These are phyloP conservation scores for Ceratobasidium theobromae DNA, from an alignment of 1,284 basidiomycete species.

Conservation along the genomic window DNA sequence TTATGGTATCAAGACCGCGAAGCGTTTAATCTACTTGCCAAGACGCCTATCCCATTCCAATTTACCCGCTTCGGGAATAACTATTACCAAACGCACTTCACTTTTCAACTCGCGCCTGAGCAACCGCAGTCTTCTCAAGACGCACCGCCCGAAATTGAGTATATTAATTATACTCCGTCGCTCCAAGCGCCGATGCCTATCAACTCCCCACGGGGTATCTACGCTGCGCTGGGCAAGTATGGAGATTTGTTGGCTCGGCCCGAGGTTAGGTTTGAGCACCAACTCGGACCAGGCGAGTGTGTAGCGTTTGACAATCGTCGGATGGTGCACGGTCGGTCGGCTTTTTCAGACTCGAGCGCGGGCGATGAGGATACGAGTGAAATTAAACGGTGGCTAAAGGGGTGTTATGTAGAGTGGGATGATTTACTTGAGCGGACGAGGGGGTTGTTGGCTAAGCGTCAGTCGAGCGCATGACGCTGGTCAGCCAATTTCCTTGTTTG, in stretches of 20 bases:
- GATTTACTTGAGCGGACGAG: slow-evolving; percentile 63
- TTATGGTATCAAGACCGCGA: slow-evolving; percentile 56
- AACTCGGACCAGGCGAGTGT: slow-evolving; percentile 79
- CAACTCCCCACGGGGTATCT: slow-evolving; percentile 58
- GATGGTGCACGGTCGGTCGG: slow-evolving; percentile 85
- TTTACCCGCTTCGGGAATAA: slow-evolving; percentile 91
- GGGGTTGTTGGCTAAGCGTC: slow-evolving; percentile 45
- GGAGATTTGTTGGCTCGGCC: slow-evolving; percentile 60
- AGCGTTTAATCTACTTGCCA: slow-evolving; percentile 63
- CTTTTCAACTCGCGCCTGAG: slow-evolving; percentile 63
- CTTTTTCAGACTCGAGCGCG: slow-evolving; percentile 54
- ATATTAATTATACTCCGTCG: slow-evolving; percentile 92
- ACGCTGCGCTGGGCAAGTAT: slow-evolving; percentile 67
- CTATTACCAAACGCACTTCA: slow-evolving; percentile 71
- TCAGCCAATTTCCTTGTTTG: too few species aligned
- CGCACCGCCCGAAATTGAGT: slow-evolving; percentile 47
- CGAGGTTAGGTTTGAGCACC: slow-evolving; percentile 62
- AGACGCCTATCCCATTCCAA: slow-evolving; percentile 76
- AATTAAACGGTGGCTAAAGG: slow-evolving; percentile 80
- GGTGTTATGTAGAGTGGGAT: slow-evolving; percentile 84
- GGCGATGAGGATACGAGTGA: slow-evolving; percentile 46
- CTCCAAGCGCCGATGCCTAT: slow-evolving; percentile 81
- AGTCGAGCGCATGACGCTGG: too few species aligned
- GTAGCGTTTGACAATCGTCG: slow-evolving; percentile 93
- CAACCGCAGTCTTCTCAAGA: slow-evolving; percentile 32